Percentiles rank a stretch among this genome's conserved stretches.
phyloP scores from a whole-genome alignment of 805 yeast species.

The Blastobotrys parvus region DNA sequence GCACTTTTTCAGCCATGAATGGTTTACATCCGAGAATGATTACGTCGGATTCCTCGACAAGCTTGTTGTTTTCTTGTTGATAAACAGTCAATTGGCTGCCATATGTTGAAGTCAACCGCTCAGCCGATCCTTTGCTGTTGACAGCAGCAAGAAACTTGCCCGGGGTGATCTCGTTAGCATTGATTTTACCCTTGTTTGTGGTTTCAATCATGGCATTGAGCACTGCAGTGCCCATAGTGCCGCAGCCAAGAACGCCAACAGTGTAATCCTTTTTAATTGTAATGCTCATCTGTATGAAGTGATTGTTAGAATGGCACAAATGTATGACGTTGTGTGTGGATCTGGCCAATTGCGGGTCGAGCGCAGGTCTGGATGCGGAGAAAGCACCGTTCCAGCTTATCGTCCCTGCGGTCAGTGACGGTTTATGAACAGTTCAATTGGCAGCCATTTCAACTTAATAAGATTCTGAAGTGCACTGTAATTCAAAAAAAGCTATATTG shows the following conservation, averaged over 20 bases:
- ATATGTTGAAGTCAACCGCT: slow-evolving; percentile 41
- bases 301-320: background rate
- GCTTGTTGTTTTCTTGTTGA: slow-evolving; percentile 41
- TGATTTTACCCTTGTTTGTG: slow-evolving; percentile 21
- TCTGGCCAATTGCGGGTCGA: too few species aligned
- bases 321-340: background rate
- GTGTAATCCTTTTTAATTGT: slow-evolving; percentile 32
- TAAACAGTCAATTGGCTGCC: slow-evolving; percentile 41
- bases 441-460: too few species aligned
- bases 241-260: slow-evolving; percentile 80
- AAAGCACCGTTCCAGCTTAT: too few species aligned
- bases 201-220: slow-evolving; percentile 63
- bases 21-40: slow-evolving; percentile 87
- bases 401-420: too few species aligned
- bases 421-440: too few species aligned
- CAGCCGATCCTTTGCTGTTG: slow-evolving; percentile 43
- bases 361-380: too few species aligned
- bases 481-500: too few species aligned
- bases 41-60: slow-evolving; percentile 58
- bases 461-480: too few species aligned
- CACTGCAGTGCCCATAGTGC: slow-evolving; percentile 94
- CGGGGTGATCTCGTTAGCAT: slow-evolving; percentile 42
- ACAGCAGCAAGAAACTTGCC: slow-evolving; percentile 72
- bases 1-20: slow-evolving; percentile 55
- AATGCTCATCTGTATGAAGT: slow-evolving; percentile 1